Evolutionary conservation across 2,329 filamentous ascomycete genomes (phyloP).

Genomic region (Hypomyces perniciosus): DNA sequence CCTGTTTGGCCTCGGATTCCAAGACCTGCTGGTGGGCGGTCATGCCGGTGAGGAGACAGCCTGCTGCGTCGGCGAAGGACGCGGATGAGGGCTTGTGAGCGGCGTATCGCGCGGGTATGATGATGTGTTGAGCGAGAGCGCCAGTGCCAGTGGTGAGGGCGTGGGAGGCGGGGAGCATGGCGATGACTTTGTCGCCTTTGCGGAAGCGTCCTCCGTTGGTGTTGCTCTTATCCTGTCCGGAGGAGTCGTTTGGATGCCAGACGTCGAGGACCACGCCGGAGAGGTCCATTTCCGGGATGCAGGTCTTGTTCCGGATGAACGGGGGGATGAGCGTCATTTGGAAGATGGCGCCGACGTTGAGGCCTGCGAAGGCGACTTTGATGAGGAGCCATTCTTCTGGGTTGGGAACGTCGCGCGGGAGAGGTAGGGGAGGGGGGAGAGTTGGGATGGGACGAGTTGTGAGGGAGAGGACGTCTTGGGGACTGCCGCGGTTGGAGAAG

Average conservation of each 20-base stretch:
- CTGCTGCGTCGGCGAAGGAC: conserved; percentile 29
- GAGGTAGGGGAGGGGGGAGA: conserved; percentile 22
- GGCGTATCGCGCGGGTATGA: conserved; percentile 29
- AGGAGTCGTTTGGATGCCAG: conserved; percentile 21
- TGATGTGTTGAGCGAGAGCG: conserved; percentile 34
- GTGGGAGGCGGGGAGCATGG: conserved; percentile 31
- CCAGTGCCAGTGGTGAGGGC: conserved; percentile 31
- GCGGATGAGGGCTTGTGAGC: conserved; percentile 26
- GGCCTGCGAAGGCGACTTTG: conserved; percentile 36
- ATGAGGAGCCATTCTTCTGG: conserved; percentile 34
- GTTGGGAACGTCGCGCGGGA: conserved; percentile 21
- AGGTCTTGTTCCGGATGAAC: conserved; percentile 29
- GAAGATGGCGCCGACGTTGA: conserved; percentile 40
- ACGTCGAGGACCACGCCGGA: conserved; percentile 34
- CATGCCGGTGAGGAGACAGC: conserved; percentile 32
- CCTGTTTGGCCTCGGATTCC: conserved; percentile 31
- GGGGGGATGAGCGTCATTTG: conserved; percentile 36
- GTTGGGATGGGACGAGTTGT: conserved; percentile 18
- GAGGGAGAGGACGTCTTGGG: conserved; percentile 23
- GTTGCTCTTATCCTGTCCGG: neutral
- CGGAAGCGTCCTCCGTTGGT: conserved; percentile 17
- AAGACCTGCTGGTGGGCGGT: conserved; percentile 34
- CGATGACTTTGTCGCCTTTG: conserved; percentile 31
- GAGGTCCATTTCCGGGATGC: conserved; percentile 39
- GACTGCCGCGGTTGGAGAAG: conserved; percentile 24